Percentiles rank a stretch among this genome's conserved stretches.
phyloP scores from a whole-genome alignment of 2,329 filamentous ascomycete genomes.

The Penicillium capsulatum region DNA sequence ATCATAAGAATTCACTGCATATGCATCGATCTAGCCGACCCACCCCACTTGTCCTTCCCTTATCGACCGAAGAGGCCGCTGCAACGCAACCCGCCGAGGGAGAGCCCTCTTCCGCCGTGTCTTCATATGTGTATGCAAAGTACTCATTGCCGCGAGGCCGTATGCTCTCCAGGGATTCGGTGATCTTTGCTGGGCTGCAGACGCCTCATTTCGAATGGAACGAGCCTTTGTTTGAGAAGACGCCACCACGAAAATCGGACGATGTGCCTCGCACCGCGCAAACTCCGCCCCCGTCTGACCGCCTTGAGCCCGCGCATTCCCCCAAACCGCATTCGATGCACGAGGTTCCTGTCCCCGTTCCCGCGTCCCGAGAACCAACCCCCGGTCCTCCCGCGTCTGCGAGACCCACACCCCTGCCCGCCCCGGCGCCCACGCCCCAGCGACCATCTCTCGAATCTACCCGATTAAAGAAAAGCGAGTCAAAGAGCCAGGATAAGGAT shows the following conservation, averaged over 20 bases:
- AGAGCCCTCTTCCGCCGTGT: slow-evolving; percentile 47
- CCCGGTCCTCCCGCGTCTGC: slow-evolving; percentile 11
- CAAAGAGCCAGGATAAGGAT: slow-evolving; percentile 27
- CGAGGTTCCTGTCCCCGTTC: slow-evolving; percentile 24
- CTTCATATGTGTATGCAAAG: slow-evolving; percentile 82
- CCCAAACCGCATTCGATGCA: slow-evolving; percentile 29
- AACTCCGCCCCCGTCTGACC: slow-evolving; percentile 32
- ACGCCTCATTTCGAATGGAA: slow-evolving; percentile 62
- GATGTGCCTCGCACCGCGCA: slow-evolving; percentile 22
- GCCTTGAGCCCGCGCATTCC: slow-evolving; percentile 18
- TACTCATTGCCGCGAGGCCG: slow-evolving; percentile 81
- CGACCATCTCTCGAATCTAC: slow-evolving; percentile 15
- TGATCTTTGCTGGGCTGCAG: slow-evolving; percentile 54
- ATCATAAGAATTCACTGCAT: slow-evolving; percentile 7
- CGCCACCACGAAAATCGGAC: slow-evolving; percentile 30
- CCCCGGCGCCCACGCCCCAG: slow-evolving; percentile 5
- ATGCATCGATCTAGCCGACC: slow-evolving; percentile 29
- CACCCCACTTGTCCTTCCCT: slow-evolving; percentile 33
- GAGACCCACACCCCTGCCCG: slow-evolving; percentile 6
- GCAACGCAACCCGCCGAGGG: slow-evolving; percentile 16
- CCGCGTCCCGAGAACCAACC: background rate
- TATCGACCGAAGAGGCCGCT: slow-evolving; percentile 20
- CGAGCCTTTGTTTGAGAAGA: slow-evolving; percentile 47
- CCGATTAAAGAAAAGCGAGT: background rate
- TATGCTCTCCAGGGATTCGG: slow-evolving; percentile 64